Conservation (phyloP, 2,329 filamentous ascomycete genomes). For the Huntiella savannae region DNA sequence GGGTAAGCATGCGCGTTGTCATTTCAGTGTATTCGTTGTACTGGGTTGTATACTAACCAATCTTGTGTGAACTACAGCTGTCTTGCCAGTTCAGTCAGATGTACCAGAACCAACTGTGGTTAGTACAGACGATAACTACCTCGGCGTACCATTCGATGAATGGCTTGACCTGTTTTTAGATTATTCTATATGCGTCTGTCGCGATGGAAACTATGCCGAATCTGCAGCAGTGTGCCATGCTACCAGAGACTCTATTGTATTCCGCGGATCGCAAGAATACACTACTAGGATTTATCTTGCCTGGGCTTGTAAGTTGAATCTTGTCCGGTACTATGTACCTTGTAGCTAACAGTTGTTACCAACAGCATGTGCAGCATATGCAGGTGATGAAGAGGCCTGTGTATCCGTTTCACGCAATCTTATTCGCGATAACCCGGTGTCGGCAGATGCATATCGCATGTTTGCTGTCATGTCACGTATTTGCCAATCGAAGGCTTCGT, state of each 20-base stretch:
- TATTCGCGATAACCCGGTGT: constrained; percentile 62
- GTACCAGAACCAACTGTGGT: background rate
- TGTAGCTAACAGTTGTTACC: constrained; percentile 4
- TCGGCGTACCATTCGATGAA: constrained; percentile 59
- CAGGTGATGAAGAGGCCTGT: constrained; percentile 61
- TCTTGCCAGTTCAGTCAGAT: constrained; percentile 12
- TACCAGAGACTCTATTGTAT: constrained; percentile 64
- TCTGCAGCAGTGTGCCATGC: constrained; percentile 67
- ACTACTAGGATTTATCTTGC: constrained; percentile 57
- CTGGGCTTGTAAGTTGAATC: constrained; percentile 42
- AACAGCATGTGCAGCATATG: constrained; percentile 60
- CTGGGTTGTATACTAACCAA: background rate
- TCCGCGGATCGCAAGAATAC: constrained; percentile 48
- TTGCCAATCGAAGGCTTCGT: constrained; percentile 50
- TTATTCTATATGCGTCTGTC: constrained; percentile 61
- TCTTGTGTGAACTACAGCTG: background rate
- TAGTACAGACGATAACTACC: constrained; percentile 29
- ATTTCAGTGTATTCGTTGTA: no score
- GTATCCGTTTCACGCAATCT: constrained; percentile 60
- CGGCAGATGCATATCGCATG: constrained; percentile 67
- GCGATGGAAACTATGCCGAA: constrained; percentile 44
- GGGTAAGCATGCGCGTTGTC: constrained; percentile 22
- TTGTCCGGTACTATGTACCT: background rate
- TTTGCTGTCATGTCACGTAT: constrained; percentile 63
- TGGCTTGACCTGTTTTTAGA: constrained; percentile 88